Percentiles rank a stretch among this genome's conserved stretches.
Conservation (phyloP, 1,284 basidiomycete genomes). For the Leccinum subfulvum region DNA sequence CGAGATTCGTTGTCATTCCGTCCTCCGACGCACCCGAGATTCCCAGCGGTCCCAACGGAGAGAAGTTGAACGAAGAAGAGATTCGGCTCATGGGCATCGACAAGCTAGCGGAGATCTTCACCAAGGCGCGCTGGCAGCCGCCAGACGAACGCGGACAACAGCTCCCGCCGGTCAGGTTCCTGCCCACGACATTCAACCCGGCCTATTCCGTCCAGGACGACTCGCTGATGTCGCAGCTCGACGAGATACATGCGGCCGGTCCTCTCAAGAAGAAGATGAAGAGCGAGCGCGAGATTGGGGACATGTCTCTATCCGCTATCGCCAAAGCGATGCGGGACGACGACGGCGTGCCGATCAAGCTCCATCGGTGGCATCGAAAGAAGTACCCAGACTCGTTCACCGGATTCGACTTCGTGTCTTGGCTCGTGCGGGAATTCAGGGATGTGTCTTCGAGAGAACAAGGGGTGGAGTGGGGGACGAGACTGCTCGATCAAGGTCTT, state of each 20-base stretch:
- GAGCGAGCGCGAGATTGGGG: conserved; percentile 67
- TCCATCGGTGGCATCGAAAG: conserved; percentile 71
- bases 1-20: conserved; percentile 92
- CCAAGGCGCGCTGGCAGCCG: conserved; percentile 73
- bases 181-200: conserved; percentile 82
- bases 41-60: conserved; percentile 59
- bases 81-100: conserved; percentile 87
- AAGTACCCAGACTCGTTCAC: conserved; percentile 80
- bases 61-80: conserved; percentile 83
- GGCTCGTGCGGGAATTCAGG: conserved; percentile 83
- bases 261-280: conserved; percentile 76
- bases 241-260: conserved; percentile 73
- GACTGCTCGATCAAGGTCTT: conserved; percentile 73
- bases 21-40: conserved; percentile 64
- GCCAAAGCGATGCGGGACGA: conserved; percentile 81
- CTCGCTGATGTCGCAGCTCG: conserved; percentile 71
- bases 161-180: conserved; percentile 61
- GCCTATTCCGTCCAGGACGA: conserved; percentile 78
- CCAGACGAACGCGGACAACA: conserved; percentile 56
- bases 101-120: conserved; percentile 87
- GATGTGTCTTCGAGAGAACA: conserved; percentile 80
- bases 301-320: conserved; percentile 59
- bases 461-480: conserved; percentile 76
- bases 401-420: conserved; percentile 83
- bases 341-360: conserved; percentile 73